phyloP scores from a whole-genome alignment of 179 eudicot genomes.

The Silene coronaria region DNA sequence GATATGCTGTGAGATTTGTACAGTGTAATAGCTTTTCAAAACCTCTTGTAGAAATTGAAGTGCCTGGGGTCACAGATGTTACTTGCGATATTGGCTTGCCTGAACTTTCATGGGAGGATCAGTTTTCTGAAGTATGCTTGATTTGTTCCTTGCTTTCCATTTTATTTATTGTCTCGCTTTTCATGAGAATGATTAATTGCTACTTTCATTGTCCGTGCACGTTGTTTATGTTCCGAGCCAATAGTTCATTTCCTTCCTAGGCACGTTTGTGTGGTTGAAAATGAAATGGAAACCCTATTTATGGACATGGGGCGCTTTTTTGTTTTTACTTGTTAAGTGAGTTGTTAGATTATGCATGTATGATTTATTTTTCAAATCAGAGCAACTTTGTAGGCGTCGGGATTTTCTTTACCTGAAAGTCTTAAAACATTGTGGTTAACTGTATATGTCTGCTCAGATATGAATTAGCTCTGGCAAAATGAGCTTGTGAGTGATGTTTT shows the following conservation, averaged over 20 bases:
- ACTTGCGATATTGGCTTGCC: slow-evolving; percentile 32
- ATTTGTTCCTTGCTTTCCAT: slow-evolving; percentile 10
- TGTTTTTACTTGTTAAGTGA: background rate
- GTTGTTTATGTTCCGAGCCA: background rate
- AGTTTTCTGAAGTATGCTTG: slow-evolving; percentile 57
- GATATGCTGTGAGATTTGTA: slow-evolving; percentile 73
- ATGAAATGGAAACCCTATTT: background rate
- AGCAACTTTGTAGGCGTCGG: background rate
- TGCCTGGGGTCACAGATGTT: slow-evolving; percentile 40
- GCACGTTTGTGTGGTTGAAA: background rate
- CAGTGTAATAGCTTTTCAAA: slow-evolving; percentile 38
- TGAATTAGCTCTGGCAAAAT: background rate
- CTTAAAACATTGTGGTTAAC: background rate
- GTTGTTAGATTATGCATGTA: background rate
- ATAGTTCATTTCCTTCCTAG: background rate
- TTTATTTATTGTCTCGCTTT: background rate
- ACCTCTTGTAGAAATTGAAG: slow-evolving; percentile 36
- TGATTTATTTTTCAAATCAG: background rate
- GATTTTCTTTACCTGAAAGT: background rate
- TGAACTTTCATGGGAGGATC: slow-evolving; percentile 55
- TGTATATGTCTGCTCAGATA: background rate
- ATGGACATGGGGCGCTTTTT: background rate
- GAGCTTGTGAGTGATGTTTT: background rate
- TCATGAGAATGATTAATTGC: slow-evolving; percentile 10
- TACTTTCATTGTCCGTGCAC: background rate